Base-by-base conservation (phyloP, 2,329 filamentous ascomycete genomes). In the Annulohypoxylon truncatum region DNA sequence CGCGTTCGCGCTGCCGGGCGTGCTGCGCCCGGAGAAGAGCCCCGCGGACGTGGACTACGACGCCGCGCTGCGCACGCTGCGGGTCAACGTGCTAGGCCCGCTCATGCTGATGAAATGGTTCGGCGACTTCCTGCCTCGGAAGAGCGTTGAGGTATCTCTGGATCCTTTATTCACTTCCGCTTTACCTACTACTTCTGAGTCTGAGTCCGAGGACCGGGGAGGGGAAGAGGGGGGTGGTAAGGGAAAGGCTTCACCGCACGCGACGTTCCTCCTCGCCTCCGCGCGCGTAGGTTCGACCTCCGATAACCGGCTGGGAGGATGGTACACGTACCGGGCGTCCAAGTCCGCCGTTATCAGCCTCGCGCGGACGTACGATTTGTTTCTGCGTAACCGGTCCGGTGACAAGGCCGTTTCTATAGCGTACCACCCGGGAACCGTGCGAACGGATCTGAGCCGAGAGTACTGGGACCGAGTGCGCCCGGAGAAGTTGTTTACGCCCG, bases 401-500 rank as follows among this genome's bases (percentile, higher is more conserved):
- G 84, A 86, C 0, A 88, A 86, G 54, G 91, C 90, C 0, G 82
- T 93, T 69, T 88, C 88, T 0, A 80, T 96, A 9, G 86, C 85
- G 8, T 84, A 96, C 74, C 93, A 96, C 78, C 93, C 93, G 0
- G 92, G 93, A 2, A 96, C 92, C 0, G 92, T 96, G 51, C 89
- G 85, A 80, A 96, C 92, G 53, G 89, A 85, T 8, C 79, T 96
- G 66, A 93, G 89, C 68, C 84, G 82, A 73, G 88, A 89, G 44
- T 96, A 92, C 75, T 95, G 92, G 92, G 81, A 75, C 0, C 87
- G 83, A 40, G 88, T 91, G 42, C 82, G 82, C 47, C 82, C 85
- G 70, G 82, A 74, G 1, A 89, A 90, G 77, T 79, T 96, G 70
- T 89, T 95, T 71, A 87, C 83, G 64, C 83, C 88, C 0, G 88